These are phyloP conservation scores for Ustilago shanxiensis DNA, from an alignment of 1,284 basidiomycete genomes.

Conservation along the genomic window DNA sequence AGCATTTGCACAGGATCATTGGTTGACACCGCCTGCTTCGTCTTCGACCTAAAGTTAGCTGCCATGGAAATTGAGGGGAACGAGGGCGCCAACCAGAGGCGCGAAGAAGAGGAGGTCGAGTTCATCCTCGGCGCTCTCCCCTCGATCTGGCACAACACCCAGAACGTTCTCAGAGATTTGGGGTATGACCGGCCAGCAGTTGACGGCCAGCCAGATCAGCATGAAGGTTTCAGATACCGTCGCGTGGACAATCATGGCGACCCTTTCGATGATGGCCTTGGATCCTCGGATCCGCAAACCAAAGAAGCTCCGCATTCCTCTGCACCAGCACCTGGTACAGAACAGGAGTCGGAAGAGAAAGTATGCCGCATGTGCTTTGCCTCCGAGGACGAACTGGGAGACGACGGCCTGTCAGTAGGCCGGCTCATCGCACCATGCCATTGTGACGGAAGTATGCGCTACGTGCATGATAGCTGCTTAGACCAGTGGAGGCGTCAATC, in stretches of 20 bases:
- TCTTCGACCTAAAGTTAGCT: not conserved
- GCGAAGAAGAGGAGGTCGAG: constrained; percentile 46
- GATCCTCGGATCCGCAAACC: not conserved
- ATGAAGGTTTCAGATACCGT: constrained; percentile 13
- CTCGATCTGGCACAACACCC: constrained; percentile 41
- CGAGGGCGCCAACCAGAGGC: constrained; percentile 18
- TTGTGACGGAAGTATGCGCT: constrained; percentile 52
- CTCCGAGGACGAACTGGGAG: constrained; percentile 35
- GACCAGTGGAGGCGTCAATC: constrained; percentile 45
- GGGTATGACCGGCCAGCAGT: constrained; percentile 20
- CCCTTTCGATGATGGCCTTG: not conserved
- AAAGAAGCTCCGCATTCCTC: not conserved
- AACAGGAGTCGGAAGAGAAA: constrained; percentile 31
- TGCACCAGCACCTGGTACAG: not conserved
- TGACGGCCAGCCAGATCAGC: constrained; percentile 6
- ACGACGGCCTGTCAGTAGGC: constrained; percentile 42
- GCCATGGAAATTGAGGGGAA: constrained; percentile 22
- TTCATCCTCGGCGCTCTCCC: constrained; percentile 42
- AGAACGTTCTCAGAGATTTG: constrained; percentile 45
- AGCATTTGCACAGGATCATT: not conserved
- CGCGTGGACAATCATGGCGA: not conserved
- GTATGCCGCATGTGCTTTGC: constrained; percentile 51
- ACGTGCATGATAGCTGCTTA: constrained; percentile 45
- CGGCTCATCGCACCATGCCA: constrained; percentile 42
- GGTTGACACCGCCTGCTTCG: not conserved